Evolutionary conservation across 2,329 filamentous ascomycete species (phyloP).

Genomic region (Trichoderma sp.): DNA sequence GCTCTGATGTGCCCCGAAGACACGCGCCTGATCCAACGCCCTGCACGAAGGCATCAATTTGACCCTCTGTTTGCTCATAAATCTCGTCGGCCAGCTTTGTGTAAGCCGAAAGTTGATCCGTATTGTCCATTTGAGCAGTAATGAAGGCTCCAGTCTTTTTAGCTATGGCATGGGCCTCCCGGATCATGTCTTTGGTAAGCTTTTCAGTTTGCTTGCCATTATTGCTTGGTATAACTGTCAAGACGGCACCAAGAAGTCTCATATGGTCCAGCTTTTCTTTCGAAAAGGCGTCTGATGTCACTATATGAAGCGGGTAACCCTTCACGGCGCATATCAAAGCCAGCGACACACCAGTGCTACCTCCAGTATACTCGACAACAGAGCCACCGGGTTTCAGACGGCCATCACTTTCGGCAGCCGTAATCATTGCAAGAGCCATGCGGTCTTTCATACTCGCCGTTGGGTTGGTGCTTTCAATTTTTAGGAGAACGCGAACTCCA

Average conservation of each 20-base stretch:
- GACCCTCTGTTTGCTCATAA: constrained; percentile 9
- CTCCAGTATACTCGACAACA: constrained; percentile 20
- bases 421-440: constrained; percentile 22
- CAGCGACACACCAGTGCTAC: constrained; percentile 12
- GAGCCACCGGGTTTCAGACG: constrained; percentile 12
- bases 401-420: constrained; percentile 9
- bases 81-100: constrained; percentile 11
- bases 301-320: constrained; percentile 4
- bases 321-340: constrained; percentile 16
- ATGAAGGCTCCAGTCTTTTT: constrained; percentile 3
- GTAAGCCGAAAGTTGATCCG: constrained; percentile 5
- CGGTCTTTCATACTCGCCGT: constrained; percentile 21
- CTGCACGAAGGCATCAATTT: constrained; percentile 13
- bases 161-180: constrained; percentile 2
- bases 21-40: constrained; percentile 4
- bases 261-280: constrained; percentile 16
- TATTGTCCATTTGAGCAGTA: constrained; percentile 11
- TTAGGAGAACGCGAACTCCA: constrained; percentile 8
- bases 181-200: constrained; percentile 20
- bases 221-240: constrained; percentile 13
- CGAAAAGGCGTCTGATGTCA: constrained; percentile 18
- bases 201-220: constrained; percentile 21
- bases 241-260: constrained; percentile 6
- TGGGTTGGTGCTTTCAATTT: constrained; percentile 14
- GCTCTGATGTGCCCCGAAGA: constrained; percentile 20